These are phyloP conservation scores for Sicyos edulis DNA, from an alignment of 306 rosid genomes.

Conservation along the genomic window DNA sequence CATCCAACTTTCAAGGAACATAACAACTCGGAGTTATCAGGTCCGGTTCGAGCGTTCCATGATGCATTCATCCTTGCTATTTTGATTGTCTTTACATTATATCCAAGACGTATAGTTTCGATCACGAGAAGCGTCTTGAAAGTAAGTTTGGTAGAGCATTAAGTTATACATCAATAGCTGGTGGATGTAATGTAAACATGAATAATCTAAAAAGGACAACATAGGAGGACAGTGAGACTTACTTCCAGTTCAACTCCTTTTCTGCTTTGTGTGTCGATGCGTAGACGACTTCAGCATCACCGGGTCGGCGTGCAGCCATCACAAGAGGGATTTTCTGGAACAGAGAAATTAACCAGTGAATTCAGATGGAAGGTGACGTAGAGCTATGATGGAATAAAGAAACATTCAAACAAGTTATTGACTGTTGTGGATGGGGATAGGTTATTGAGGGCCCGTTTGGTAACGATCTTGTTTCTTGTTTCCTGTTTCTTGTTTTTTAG, in stretches of 20 bases:
- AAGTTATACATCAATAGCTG: background rate
- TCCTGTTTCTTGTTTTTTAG: no score
- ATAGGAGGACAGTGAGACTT: constrained; percentile 31
- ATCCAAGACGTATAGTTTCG: background rate
- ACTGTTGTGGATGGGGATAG: background rate
- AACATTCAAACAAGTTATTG: background rate
- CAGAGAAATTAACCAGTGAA: constrained; percentile 6
- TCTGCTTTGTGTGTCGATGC: constrained; percentile 91
- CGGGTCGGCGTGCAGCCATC: constrained; percentile 76
- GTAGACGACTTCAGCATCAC: constrained; percentile 82
- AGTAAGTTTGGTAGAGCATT: no score
- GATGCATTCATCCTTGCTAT: background rate
- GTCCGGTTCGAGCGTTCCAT: background rate
- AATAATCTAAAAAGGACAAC: background rate
- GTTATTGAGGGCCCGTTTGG: no score
- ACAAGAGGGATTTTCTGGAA: constrained; percentile 78
- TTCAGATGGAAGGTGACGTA: background rate
- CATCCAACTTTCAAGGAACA: no score
- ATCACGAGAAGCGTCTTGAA: no score
- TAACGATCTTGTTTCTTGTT: no score
- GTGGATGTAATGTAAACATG: background rate
- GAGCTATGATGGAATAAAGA: background rate
- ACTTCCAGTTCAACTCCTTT: constrained; percentile 88
- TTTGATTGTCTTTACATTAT: background rate
- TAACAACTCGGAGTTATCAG: background rate